Base-by-base conservation (phyloP, 2,329 filamentous ascomycete genomes). In the Fusarium verrucosum region DNA sequence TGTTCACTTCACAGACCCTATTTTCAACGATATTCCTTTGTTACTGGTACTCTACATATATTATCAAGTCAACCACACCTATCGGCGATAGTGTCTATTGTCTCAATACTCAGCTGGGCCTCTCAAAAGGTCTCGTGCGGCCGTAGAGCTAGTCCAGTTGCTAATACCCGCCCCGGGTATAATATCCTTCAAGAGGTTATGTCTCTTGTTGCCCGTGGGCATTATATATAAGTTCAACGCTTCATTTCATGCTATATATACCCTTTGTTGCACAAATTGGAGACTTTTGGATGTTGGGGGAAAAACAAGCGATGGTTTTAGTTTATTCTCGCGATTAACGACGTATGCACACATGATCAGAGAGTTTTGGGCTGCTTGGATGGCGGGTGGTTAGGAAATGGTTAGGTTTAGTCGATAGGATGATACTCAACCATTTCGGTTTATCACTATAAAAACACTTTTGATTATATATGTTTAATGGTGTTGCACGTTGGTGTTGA, bases 51-150 rank as follows among this genome's bases (percentile, higher is more conserved):
- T 67, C 66, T 72, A 63, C 63, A 70, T 67, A 73, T 71, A 62
- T 69, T 63, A 70, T 65, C 58, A 66, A 62, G 68, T 66, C 68
- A 71, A 54, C 40, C 56, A 66, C 58, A 66, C 58, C 62, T 70
- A 70, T 73, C 66, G 73, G 72, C 72, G 68, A 76, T 74, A 72
- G 73, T 72, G 72, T 75, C 73, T 74, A 74, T 73, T 74, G 66
- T 73, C 66, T 73, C 68, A 58, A 44, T 53, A n/a, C n/a, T 37
- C 60, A 41, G 11, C 45, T 49, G 7, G 58, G 37, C 45, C 47
- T 5, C 25, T 16, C 36, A 23, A 5, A 20, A 17, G 61, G 49
- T 42, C 10, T 46, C 45, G n/a, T 32, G 28, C 30, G 19, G 35
- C 55, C 54, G 44, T 47, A 25, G 38, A 33, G 38, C 10, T 50